Conservation (phyloP, 179 eudicot genomes). For the Carnegiea gigantea region DNA sequence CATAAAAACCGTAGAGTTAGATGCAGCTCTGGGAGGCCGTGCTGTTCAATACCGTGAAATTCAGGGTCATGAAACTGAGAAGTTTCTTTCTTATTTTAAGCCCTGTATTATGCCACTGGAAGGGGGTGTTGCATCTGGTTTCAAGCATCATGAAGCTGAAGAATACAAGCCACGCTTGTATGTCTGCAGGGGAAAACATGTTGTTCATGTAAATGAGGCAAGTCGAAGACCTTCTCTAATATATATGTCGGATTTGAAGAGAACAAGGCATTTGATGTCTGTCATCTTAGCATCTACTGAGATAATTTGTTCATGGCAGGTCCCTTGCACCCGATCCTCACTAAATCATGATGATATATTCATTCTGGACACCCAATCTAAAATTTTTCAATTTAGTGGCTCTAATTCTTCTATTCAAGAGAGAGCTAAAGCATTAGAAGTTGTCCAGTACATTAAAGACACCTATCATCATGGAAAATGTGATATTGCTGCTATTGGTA, state of each 20-base stretch:
- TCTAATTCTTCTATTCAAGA: conserved; percentile 95
- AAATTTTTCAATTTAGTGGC: conserved; percentile 96
- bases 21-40: conserved; percentile 94
- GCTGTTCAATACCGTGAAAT: conserved; percentile 98
- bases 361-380: conserved; percentile 79
- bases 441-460: conserved; percentile 93
- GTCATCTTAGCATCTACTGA: not conserved
- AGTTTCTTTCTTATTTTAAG: conserved; percentile 92
- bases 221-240: conserved; percentile 23
- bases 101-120: conserved; percentile 96
- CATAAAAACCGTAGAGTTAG: conserved; percentile 87
- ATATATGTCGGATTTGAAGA: conserved; percentile 7
- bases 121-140: conserved; percentile 94
- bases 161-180: conserved; percentile 72
- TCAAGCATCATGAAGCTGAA: conserved; percentile 82
- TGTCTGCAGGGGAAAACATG: conserved; percentile 89
- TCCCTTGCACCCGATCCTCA: conserved; percentile 89
- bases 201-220: conserved; percentile 93
- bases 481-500: conserved; percentile 90
- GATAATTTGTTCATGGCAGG: conserved; percentile 45
- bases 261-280: conserved; percentile 9
- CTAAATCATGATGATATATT: conserved; percentile 93
- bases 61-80: conserved; percentile 97
- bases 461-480: conserved; percentile 93
- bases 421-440: conserved; percentile 97